phyloP scores from a whole-genome alignment of 345 rosid species.

The Rubroshorea leprosula region DNA sequence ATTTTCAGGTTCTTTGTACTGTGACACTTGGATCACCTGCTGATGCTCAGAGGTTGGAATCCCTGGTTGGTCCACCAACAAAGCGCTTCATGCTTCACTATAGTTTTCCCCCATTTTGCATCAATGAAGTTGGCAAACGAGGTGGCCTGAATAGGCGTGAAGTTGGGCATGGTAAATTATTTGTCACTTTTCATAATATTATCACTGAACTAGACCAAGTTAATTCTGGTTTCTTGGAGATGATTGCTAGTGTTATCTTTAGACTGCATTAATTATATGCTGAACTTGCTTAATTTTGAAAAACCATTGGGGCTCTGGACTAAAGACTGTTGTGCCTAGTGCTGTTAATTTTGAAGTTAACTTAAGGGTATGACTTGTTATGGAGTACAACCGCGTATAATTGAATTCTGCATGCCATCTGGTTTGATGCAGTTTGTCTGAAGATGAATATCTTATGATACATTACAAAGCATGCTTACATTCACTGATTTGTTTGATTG shows the following conservation, averaged over 20 bases:
- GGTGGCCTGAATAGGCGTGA: constrained; percentile 96
- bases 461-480: no score
- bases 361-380: no score
- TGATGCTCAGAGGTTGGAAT: constrained; percentile 82
- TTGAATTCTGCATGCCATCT: not conserved
- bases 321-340: not conserved
- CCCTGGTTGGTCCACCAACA: constrained; percentile 82
- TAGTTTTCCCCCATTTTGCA: constrained; percentile 91
- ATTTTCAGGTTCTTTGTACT: constrained; percentile 75
- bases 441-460: not conserved
- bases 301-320: no score
- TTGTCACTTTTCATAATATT: constrained; percentile 8
- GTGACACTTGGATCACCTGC: constrained; percentile 92
- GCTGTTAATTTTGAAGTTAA: not conserved
- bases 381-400: no score
- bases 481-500: no score
- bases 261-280: no score
- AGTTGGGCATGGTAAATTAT: constrained; percentile 86
- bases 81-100: constrained; percentile 99
- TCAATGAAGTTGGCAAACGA: constrained; percentile 89
- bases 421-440: no score
- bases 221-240: not conserved
- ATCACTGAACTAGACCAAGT: not conserved
- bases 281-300: no score
- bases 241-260: not conserved